phyloP scores from a whole-genome alignment of 2,329 filamentous ascomycete genomes.

The Myriosclerotinia curreyana region DNA sequence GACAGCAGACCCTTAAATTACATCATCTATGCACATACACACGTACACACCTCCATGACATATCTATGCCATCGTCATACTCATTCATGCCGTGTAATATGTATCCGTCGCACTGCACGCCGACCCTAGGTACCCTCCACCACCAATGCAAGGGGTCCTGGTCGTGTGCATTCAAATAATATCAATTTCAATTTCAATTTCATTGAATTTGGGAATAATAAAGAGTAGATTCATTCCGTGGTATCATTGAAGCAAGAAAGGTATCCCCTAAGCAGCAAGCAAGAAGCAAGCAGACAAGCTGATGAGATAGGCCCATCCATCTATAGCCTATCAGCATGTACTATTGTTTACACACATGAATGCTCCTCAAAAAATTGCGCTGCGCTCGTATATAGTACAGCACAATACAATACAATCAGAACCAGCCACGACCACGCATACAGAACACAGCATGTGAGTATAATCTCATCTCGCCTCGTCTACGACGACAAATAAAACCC shows the following conservation, averaged over 20 bases:
- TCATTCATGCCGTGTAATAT: background rate
- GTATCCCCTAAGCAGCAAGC: slow-evolving; percentile 1
- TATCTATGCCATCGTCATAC: too few relatives aligned
- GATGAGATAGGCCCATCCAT: slow-evolving; percentile 5
- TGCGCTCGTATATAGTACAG: slow-evolving; percentile 13
- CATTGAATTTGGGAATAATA: background rate
- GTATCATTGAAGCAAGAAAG: slow-evolving; percentile 8
- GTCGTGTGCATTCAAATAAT: background rate
- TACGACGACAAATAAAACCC: slow-evolving; percentile 6
- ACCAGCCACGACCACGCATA: slow-evolving; percentile 16
- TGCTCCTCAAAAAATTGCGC: background rate
- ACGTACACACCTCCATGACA: background rate
- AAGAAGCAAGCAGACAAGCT: background rate
- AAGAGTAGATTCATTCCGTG: slow-evolving; percentile 5
- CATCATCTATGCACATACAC: background rate
- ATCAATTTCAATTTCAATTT: too few relatives aligned
- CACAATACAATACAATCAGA: slow-evolving; percentile 10
- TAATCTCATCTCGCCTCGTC: slow-evolving; percentile 9
- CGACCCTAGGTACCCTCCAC: background rate
- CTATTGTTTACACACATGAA: slow-evolving; percentile 7
- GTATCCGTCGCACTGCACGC: background rate
- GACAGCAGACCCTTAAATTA: background rate
- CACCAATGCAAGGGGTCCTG: background rate
- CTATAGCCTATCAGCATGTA: slow-evolving; percentile 5
- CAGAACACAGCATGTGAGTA: slow-evolving; percentile 11